Conservation (phyloP, 2,329 filamentous ascomycete genomes). For the Didymellaceae sp. region DNA sequence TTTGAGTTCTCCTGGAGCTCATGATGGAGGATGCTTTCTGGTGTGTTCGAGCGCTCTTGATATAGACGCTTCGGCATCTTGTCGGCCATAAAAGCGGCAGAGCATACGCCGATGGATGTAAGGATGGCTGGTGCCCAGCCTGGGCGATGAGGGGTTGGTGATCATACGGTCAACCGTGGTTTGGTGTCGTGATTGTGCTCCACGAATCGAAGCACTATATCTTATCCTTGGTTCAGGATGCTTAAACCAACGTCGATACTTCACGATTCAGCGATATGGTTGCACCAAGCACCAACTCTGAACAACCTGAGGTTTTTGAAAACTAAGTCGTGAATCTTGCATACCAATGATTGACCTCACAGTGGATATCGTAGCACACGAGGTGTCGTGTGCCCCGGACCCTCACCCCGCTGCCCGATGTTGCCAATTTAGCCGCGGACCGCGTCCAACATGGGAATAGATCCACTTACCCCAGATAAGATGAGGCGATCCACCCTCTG, state of each 20-base stretch:
- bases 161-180: not conserved
- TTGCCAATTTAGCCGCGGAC: conserved; percentile 14
- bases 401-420: conserved; percentile 8
- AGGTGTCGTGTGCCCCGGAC: not conserved
- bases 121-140: conserved; percentile 20
- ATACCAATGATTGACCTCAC: too few species aligned
- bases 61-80: conserved; percentile 5
- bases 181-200: not conserved
- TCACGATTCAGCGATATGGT: too few species aligned
- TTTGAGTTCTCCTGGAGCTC: not conserved
- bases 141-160: conserved; percentile 33
- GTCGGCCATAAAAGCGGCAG: conserved; percentile 9
- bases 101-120: conserved; percentile 7
- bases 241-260: not conserved
- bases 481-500: not conserved
- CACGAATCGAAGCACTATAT: not conserved
- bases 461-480: conserved; percentile 6
- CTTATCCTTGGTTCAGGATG: not conserved
- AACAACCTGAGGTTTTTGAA: too few species aligned
- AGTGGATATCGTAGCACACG: not conserved
- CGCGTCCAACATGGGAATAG: conserved; percentile 4
- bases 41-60: not conserved
- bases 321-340: too few species aligned
- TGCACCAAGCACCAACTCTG: too few species aligned
- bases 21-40: not conserved